Evolutionary conservation across 1,284 basidiomycete species (phyloP), one percentile per base, ranked within the genome.

Genomic region (Melanopsichium pennsylvanicum): DNA sequence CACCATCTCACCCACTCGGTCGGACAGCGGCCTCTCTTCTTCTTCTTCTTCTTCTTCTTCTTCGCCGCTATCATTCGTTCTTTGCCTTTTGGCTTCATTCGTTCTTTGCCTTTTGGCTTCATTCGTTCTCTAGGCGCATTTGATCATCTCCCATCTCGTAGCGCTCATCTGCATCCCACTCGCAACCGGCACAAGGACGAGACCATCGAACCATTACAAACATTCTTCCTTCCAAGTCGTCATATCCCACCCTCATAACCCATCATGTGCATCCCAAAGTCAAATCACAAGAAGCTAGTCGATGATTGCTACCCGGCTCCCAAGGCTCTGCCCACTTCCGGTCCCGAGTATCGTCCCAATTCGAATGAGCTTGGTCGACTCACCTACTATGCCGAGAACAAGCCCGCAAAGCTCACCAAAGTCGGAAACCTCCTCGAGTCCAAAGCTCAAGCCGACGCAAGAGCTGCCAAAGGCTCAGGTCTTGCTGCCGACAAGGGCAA

Each of bases 311-410:
- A 96, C 82, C 95, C 95, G 6, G 86, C 90, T 2, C 84, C 88
- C 51, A 90, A 93, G 70, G 86, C 89, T 9, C 86, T 95, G 37
- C 83, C 88, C 40, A 87, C 88, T 25, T 86, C 90, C 9, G 89
- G 86, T 22, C 89, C 91, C 29, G 89, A 91, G 50, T 95, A 89
- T 50, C 64, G 78, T 26, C 78, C 80, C 40, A 81, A 80, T 51
- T 61, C 72, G 40, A 93, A 96, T 81, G 93, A 97, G 78, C 86
- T 97, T 27, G 92, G 91, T 49, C 88, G 90, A 39, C 85, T 98
- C 61, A 92, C 91, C 5, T 97, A 97, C 83, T 94, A 93, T 85
- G 92, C 91, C 10, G 88, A 89, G 11, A 93, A 94, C 82, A 88
- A 89, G 74, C 92, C 93, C 1, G 89, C 90, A 27, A 95, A 96